Conservation (phyloP, 2,329 filamentous ascomycete genomes). For the Beauveria medogensis region DNA sequence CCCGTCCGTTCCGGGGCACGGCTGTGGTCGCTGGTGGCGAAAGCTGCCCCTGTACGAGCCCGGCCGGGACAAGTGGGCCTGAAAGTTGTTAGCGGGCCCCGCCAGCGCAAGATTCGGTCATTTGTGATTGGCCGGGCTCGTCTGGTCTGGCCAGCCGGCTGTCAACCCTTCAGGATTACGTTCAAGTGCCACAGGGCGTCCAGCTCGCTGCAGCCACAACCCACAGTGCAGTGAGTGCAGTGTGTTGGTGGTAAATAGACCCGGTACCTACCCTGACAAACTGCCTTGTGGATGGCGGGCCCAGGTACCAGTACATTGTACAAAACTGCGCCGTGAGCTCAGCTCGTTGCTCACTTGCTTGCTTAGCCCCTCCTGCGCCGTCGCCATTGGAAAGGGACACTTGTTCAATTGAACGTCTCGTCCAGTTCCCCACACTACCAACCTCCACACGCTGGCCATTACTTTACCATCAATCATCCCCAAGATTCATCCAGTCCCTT, state of each 20-base stretch:
- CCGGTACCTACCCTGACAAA: no score
- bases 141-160: no score
- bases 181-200: no score
- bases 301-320: no score
- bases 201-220: no score
- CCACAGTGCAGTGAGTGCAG: no score
- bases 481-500: conserved; percentile 14
- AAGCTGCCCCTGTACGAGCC: background rate
- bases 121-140: background rate
- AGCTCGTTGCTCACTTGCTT: background rate
- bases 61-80: background rate
- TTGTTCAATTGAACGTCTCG: conserved; percentile 33
- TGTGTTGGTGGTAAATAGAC: no score
- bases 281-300: no score
- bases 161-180: no score
- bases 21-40: background rate
- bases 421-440: conserved; percentile 17
- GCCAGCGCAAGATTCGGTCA: background rate
- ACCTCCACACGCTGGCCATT: conserved; percentile 21
- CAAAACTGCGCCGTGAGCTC: no score
- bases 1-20: background rate
- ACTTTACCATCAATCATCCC: conserved; percentile 16
- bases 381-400: conserved; percentile 29
- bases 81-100: background rate
- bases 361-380: background rate